phyloP scores from a whole-genome alignment of 108 stramenopile species.

The Nitzschia sp. region DNA sequence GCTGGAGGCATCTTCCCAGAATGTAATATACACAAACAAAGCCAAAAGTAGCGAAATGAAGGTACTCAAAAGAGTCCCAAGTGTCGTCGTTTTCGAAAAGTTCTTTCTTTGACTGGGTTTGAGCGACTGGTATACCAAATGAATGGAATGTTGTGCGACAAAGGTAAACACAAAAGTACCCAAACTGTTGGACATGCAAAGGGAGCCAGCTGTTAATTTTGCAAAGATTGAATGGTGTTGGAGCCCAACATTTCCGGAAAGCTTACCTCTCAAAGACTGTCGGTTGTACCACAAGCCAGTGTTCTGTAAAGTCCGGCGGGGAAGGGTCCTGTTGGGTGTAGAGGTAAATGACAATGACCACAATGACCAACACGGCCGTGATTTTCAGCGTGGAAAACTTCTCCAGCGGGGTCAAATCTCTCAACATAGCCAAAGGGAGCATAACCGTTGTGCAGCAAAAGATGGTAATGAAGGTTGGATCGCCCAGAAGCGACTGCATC shows the following conservation, averaged over 20 bases:
- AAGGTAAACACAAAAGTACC: conserved; percentile 71
- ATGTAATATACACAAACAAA: conserved; percentile 59
- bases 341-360: conserved; percentile 46
- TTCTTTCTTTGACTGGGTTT: conserved; percentile 30
- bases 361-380: conserved; percentile 37
- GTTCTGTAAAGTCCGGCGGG: conserved; percentile 1
- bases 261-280: conserved; percentile 33
- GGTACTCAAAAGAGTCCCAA: conserved; percentile 34
- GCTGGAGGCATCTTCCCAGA: conserved; percentile 45
- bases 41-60: conserved; percentile 45
- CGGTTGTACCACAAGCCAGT: conserved; percentile 12
- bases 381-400: conserved; percentile 54
- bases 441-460: conserved; percentile 48
- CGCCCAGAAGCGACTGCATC: conserved; percentile 25
- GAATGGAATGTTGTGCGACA: conserved; percentile 56
- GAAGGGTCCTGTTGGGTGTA: conserved; percentile 9
- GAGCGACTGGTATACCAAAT: conserved; percentile 57
- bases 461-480: conserved; percentile 38
- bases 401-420: conserved; percentile 52
- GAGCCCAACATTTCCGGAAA: background rate
- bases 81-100: conserved; percentile 50
- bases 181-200: conserved; percentile 12
- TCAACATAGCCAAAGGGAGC: conserved; percentile 50
- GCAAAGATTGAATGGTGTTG: background rate
- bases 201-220: background rate